Conservation (phyloP, 2,329 filamentous ascomycete species). For the Microsporum audouinii region DNA sequence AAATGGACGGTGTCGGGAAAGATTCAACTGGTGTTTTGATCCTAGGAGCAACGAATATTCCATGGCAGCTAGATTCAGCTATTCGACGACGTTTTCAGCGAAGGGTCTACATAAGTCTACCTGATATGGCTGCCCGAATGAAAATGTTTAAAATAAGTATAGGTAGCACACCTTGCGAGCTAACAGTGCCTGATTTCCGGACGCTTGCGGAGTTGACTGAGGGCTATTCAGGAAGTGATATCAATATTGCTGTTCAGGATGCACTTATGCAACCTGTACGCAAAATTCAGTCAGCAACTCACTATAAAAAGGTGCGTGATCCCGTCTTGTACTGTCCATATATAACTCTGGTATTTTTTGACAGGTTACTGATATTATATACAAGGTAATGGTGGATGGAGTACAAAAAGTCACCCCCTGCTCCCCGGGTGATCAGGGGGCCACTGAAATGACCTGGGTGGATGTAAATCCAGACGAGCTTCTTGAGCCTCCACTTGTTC, state of each 20-base stretch:
- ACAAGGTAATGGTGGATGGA: conserved; percentile 58
- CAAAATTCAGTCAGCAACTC: conserved; percentile 93
- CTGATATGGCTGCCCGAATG: conserved; percentile 74
- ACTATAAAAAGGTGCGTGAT: conserved; percentile 76
- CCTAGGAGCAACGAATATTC: conserved; percentile 93
- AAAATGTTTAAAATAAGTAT: conserved; percentile 93
- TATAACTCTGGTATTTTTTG: neutral
- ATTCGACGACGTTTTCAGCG: conserved; percentile 94
- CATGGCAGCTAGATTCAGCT: conserved; percentile 93
- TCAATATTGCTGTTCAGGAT: conserved; percentile 87
- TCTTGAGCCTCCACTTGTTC: conserved; percentile 69
- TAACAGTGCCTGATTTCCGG: conserved; percentile 66
- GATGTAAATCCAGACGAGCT: conserved; percentile 73
- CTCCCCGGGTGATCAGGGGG: conserved; percentile 77
- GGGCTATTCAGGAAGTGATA: conserved; percentile 93
- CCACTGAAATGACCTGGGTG: conserved; percentile 88
- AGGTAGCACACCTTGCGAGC: conserved; percentile 80
- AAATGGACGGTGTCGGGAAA: conserved; percentile 98
- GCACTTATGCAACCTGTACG: conserved; percentile 95
- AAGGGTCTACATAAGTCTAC: conserved; percentile 87
- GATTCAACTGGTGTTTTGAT: conserved; percentile 91
- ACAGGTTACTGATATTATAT: neutral
- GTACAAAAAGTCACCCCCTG: conserved; percentile 61
- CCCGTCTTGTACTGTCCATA: neutral
- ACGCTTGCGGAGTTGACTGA: conserved; percentile 72